Evolutionary conservation across 768 basidiomycete genomes (phyloP).

Genomic region (Brasilioporus rufonigricans): DNA sequence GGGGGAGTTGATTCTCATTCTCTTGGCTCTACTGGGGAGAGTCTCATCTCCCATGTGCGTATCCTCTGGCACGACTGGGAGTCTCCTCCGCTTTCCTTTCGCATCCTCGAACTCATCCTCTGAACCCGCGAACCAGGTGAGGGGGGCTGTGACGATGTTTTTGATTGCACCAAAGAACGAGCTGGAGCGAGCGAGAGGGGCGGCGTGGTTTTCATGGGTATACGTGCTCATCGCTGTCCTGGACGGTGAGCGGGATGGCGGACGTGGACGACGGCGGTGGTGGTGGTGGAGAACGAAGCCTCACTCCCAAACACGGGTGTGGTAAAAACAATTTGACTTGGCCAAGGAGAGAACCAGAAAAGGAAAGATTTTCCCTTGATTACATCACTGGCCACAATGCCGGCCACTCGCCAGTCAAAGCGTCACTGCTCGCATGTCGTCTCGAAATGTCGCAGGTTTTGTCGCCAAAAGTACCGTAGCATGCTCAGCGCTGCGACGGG

Average conservation of each 20-base stretch:
- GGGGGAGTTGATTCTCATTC: conserved; percentile 53
- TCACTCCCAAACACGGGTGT: conserved; percentile 8
- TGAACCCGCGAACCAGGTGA: conserved; percentile 51
- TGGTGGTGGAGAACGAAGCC: conserved; percentile 20
- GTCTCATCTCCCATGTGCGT: conserved; percentile 32
- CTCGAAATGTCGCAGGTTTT: conserved; percentile 9
- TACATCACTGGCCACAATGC: neutral
- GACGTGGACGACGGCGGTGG: conserved; percentile 20
- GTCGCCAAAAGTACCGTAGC: neutral
- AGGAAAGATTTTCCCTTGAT: conserved; percentile 14
- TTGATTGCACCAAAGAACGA: conserved; percentile 64
- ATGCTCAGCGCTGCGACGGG: conserved; percentile 1
- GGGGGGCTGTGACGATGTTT: conserved; percentile 63
- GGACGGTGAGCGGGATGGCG: conserved; percentile 17
- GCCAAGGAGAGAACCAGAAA: conserved; percentile 2
- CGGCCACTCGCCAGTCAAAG: neutral
- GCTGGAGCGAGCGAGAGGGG: conserved; percentile 47
- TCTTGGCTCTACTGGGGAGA: conserved; percentile 41
- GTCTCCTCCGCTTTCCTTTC: conserved; percentile 55
- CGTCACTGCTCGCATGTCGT: conserved; percentile 12
- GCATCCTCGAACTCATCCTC: conserved; percentile 49
- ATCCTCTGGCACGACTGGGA: conserved; percentile 28
- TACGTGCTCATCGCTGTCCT: conserved; percentile 28
- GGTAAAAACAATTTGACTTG: conserved; percentile 25
- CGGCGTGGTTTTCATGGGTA: conserved; percentile 29